Base-by-base conservation (phyloP, 2,329 filamentous ascomycete species). In the Penicillium sp. region DNA sequence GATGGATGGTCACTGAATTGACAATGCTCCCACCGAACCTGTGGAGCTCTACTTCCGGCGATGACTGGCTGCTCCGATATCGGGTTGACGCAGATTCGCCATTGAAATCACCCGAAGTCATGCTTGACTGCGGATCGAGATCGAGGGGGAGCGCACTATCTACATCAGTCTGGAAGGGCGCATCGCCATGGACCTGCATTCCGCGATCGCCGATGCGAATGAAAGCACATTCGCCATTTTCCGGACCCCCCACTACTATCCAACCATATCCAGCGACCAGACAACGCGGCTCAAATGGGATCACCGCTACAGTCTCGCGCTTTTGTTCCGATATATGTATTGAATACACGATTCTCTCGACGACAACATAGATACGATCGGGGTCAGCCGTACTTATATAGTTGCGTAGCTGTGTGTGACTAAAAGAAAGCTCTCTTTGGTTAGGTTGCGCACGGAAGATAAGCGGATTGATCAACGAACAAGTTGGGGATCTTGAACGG, bases 241-340 rank as follows among this genome's bases (percentile, higher is more conserved):
- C 89, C 58, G 83, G 82, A 41, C 93, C 93, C 47, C 93, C 94
- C 47, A 93, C 90, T 68, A 91, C 96, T 38, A 97, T 83, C 89
- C 91, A 97, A 52, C 92, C 92, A 68, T 90, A 85, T 53, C 87
- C 88, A 8, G 91, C 89, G n/a, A 91, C 89, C 7, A 97, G 84
- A 74, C 93, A 97, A 77, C 90, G 85, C n/a, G 93, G 83, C 58
- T 85, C 82, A 50, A 87, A 94, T 64, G 82, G 86, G 64, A 93
- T 80, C 31, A 86, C 80, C 52, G 86, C 90, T 73, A 90, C 85
- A 60, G 84, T 88, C 77, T 89, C 90, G 78, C 85, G 87, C 80
- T 87, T 89, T 73, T 81, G 86, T 65, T 84, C 87, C 59, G 77
- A 83, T 58, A 88, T 86, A 68, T 93, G 84, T 56, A 93, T 83